Evolutionary conservation across 2,329 filamentous ascomycete species (phyloP).

Genomic region (Xylaria sp.): DNA sequence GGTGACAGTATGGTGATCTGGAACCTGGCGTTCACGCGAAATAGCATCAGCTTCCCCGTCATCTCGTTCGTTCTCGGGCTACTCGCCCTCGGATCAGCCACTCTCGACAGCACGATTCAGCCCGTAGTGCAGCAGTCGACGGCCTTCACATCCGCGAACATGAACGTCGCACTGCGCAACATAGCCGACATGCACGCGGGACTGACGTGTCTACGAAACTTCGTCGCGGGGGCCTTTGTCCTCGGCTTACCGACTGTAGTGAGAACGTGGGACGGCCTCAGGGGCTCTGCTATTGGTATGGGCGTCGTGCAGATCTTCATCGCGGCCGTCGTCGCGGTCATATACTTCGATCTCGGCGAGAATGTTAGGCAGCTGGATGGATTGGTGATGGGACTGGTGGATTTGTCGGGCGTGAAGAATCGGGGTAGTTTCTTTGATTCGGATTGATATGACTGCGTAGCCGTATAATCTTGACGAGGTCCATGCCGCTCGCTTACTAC

Average conservation of each 20-base stretch:
- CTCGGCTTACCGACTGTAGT: slow-evolving; percentile 55
- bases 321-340: slow-evolving; percentile 47
- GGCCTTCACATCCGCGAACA: slow-evolving; percentile 60
- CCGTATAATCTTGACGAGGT: not conserved
- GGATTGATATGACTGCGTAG: slow-evolving; percentile 41
- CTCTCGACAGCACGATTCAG: slow-evolving; percentile 54
- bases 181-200: slow-evolving; percentile 61
- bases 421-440: slow-evolving; percentile 59
- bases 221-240: slow-evolving; percentile 57
- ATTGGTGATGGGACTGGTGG: slow-evolving; percentile 58
- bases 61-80: slow-evolving; percentile 60
- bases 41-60: slow-evolving; percentile 52
- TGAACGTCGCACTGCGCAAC: slow-evolving; percentile 58
- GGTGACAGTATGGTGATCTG: slow-evolving; percentile 44
- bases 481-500: slow-evolving; percentile 16
- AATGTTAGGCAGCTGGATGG: slow-evolving; percentile 57
- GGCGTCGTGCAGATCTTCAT: slow-evolving; percentile 56
- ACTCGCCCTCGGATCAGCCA: slow-evolving; percentile 55
- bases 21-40: slow-evolving; percentile 29
- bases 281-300: slow-evolving; percentile 54
- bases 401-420: slow-evolving; percentile 56
- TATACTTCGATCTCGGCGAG: slow-evolving; percentile 58
- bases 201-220: slow-evolving; percentile 54
- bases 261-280: slow-evolving; percentile 51
- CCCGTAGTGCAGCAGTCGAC: slow-evolving; percentile 60